Evolutionary conservation across 73 alveolate genomes (phyloP).

Genomic region (Tetrahymena thermophila): DNA sequence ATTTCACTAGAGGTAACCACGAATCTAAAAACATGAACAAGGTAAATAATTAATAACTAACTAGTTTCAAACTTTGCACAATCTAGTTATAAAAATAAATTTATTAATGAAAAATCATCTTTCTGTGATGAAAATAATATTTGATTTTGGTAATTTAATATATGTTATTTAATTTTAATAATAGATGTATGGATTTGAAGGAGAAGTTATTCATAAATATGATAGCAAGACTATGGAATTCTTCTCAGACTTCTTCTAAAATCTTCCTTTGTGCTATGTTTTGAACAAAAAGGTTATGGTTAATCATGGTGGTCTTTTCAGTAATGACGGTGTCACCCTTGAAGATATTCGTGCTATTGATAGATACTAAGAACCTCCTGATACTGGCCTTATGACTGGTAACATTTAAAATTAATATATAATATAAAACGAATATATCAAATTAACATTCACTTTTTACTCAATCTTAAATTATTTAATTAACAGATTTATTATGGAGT

Average conservation of each 20-base stretch:
- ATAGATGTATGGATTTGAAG: slow-evolving; percentile 90
- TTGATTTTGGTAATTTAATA: not conserved
- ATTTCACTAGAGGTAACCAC: slow-evolving; percentile 95
- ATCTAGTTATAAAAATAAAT: not conserved
- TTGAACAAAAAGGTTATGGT: slow-evolving; percentile 85
- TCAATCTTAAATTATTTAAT: too few species aligned
- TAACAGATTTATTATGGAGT: slow-evolving; percentile 72
- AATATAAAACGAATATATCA: not conserved
- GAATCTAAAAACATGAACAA: slow-evolving; percentile 84
- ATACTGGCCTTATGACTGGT: slow-evolving; percentile 75
- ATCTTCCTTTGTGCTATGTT: slow-evolving; percentile 88
- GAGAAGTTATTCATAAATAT: slow-evolving; percentile 91
- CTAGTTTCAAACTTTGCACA: not conserved
- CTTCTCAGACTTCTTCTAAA: slow-evolving; percentile 73
- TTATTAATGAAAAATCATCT: not conserved
- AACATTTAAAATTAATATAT: not conserved
- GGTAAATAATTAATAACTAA: not conserved
- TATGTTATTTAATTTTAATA: not conserved
- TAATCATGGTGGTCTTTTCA: slow-evolving; percentile 96
- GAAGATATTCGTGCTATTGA: slow-evolving; percentile 75
- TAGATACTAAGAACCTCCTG: slow-evolving; percentile 91
- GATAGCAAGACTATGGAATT: slow-evolving; percentile 74
- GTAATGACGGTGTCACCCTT: slow-evolving; percentile 91
- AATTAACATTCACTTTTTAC: not conserved
- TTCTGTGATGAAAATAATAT: not conserved